phyloP scores from a whole-genome alignment of 2,329 filamentous ascomycete genomes.

The Apiospora phragmitis region DNA sequence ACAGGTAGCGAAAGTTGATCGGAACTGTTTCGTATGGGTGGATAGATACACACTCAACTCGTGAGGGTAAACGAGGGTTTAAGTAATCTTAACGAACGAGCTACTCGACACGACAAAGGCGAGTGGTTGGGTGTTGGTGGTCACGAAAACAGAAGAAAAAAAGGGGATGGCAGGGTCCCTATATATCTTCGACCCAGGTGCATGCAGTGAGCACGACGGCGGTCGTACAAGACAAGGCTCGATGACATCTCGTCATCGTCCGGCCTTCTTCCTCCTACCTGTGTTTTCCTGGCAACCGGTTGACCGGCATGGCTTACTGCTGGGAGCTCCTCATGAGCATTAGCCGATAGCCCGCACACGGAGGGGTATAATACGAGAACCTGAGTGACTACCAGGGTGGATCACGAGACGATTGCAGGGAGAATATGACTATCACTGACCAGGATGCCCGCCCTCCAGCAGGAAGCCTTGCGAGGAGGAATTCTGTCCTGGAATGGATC shows the following conservation, averaged over 20 bases:
- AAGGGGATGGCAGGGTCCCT: conserved; percentile 20
- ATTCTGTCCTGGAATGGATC: neutral
- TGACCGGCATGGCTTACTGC: conserved; percentile 14
- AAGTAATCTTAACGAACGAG: conserved; percentile 35
- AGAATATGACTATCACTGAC: neutral
- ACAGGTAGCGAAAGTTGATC: conserved; percentile 1
- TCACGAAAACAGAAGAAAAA: conserved; percentile 15
- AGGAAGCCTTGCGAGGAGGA: neutral
- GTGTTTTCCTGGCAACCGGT: conserved; percentile 15
- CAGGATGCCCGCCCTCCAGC: neutral
- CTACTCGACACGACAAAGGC: conserved; percentile 22
- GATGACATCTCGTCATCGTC: conserved; percentile 21
- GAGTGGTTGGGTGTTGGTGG: conserved; percentile 18
- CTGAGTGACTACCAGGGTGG: neutral
- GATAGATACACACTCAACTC: conserved; percentile 13
- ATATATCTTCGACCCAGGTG: conserved; percentile 26
- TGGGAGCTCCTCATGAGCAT: conserved; percentile 13
- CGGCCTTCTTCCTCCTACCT: conserved; percentile 12
- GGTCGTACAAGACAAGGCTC: conserved; percentile 19
- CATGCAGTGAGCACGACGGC: conserved; percentile 7
- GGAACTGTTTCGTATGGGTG: conserved; percentile 9
- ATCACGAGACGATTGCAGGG: neutral
- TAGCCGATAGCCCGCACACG: conserved; percentile 12
- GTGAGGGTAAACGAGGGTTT: conserved; percentile 17
- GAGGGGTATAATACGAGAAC: conserved; percentile 21